Evolutionary conservation across 371 early-diverging fungal species (phyloP).

Genomic region (Rhizopus sp.): DNA sequence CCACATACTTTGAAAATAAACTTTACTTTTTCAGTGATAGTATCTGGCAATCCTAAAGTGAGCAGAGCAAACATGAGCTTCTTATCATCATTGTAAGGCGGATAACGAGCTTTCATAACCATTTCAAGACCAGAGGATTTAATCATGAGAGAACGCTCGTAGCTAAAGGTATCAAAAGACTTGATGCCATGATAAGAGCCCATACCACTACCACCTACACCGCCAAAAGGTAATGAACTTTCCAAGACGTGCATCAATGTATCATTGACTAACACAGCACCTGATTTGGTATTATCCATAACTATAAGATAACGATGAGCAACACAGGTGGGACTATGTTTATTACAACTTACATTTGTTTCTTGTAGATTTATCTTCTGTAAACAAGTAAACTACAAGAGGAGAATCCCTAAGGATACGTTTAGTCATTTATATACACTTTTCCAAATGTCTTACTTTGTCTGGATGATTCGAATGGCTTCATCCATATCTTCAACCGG

Average conservation of each 20-base stretch:
- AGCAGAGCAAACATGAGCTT: slow-evolving; percentile 23
- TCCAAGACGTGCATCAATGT: slow-evolving; percentile 58
- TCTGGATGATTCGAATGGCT: slow-evolving; percentile 71
- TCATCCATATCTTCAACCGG: slow-evolving; percentile 73
- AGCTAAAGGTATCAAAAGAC: slow-evolving; percentile 78
- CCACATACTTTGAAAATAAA: slow-evolving; percentile 5
- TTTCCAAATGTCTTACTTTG: slow-evolving; percentile 39
- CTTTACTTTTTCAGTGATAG: slow-evolving; percentile 12
- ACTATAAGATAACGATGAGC: slow-evolving; percentile 19
- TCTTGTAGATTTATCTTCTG: slow-evolving; percentile 38
- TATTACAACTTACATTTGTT: slow-evolving; percentile 31
- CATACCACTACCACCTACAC: slow-evolving; percentile 83
- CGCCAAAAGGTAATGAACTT: slow-evolving; percentile 79
- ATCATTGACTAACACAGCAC: slow-evolving; percentile 75
- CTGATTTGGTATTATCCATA: slow-evolving; percentile 61
- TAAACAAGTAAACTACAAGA: slow-evolving; percentile 68
- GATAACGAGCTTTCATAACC: slow-evolving; percentile 51
- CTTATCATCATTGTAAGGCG: slow-evolving; percentile 48
- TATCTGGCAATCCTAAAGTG: slow-evolving; percentile 22
- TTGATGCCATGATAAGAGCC: slow-evolving; percentile 81
- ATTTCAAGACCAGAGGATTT: slow-evolving; percentile 52
- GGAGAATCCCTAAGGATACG: slow-evolving; percentile 53
- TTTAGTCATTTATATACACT: neutral
- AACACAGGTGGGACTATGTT: neutral
- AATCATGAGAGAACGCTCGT: slow-evolving; percentile 60